These are phyloP conservation scores for Tetracladium marchalianum DNA, from an alignment of 495 filamentous ascomycete species.

Conservation along the genomic window DNA sequence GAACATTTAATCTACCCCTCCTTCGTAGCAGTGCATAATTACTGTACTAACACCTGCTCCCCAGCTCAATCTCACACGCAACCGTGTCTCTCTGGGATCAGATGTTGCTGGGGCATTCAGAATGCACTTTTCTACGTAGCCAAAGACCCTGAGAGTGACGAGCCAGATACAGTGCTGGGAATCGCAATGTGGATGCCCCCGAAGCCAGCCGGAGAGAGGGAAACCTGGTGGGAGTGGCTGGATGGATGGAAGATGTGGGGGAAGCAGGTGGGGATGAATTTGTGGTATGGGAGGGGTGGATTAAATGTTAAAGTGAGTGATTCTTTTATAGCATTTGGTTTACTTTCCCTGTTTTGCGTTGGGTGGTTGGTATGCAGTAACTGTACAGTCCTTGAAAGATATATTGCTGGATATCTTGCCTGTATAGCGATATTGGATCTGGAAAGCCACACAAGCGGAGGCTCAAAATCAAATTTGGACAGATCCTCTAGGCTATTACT, in stretches of 20 bases:
- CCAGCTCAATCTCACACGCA: slow-evolving; percentile 16
- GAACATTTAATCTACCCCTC: no score
- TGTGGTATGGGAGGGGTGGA: slow-evolving; percentile 53
- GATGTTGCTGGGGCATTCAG: slow-evolving; percentile 53
- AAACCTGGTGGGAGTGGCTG: slow-evolving; percentile 44
- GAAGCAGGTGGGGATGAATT: slow-evolving; percentile 50
- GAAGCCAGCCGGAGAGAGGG: slow-evolving; percentile 25
- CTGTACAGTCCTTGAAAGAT: slow-evolving; percentile 2
- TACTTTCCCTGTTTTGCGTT: neutral
- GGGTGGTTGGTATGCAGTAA: slow-evolving; percentile 13
- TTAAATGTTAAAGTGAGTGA: slow-evolving; percentile 40
- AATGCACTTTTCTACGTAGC: slow-evolving; percentile 55
- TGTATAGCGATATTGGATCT: slow-evolving; percentile 48
- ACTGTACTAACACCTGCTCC: slow-evolving; percentile 1
- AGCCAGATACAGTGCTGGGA: slow-evolving; percentile 40
- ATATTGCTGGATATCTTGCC: slow-evolving; percentile 1
- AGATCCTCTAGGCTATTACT: slow-evolving; percentile 54
- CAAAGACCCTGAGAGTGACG: slow-evolving; percentile 32
- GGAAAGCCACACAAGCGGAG: slow-evolving; percentile 48
- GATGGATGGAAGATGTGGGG: slow-evolving; percentile 50
- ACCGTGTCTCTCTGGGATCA: slow-evolving; percentile 30
- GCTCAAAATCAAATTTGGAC: slow-evolving; percentile 49
- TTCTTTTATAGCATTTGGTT: slow-evolving; percentile 15
- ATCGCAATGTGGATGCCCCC: slow-evolving; percentile 57
- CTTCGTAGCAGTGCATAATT: no score